Evolutionary conservation across 2,329 filamentous ascomycete species (phyloP).

Genomic region (Zymoseptoria pseudotritici): DNA sequence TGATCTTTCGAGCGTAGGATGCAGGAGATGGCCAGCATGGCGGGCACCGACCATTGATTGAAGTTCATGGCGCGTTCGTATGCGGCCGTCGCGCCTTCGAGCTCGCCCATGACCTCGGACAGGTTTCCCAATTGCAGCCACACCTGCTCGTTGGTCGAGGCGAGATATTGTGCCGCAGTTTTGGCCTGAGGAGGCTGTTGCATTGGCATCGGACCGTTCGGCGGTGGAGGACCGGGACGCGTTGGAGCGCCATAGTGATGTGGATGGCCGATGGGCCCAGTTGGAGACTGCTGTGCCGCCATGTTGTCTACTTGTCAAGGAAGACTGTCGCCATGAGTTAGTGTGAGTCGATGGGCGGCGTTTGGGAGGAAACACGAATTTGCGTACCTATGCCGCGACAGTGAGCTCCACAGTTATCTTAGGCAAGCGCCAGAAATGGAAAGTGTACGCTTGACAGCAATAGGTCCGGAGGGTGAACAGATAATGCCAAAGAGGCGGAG

Average conservation of each 20-base stretch:
- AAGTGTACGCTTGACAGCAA: neutral
- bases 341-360: neutral
- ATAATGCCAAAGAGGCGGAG: neutral
- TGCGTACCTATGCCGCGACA: slow-evolving; percentile 1
- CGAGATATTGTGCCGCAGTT: slow-evolving; percentile 65
- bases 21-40: slow-evolving; percentile 89
- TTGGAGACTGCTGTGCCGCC: slow-evolving; percentile 62
- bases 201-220: slow-evolving; percentile 41
- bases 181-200: slow-evolving; percentile 49
- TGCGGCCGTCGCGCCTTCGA: slow-evolving; percentile 80
- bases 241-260: slow-evolving; percentile 58
- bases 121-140: slow-evolving; percentile 89
- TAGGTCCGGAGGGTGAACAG: neutral
- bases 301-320: slow-evolving; percentile 15
- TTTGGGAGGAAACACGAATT: neutral
- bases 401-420: neutral
- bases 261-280: slow-evolving; percentile 59
- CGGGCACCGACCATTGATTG: slow-evolving; percentile 79
- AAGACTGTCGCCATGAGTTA: neutral
- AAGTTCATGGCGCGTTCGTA: slow-evolving; percentile 86
- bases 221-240: slow-evolving; percentile 52
- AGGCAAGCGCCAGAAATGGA: neutral
- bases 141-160: slow-evolving; percentile 72
- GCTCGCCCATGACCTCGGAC: slow-evolving; percentile 78
- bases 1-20: slow-evolving; percentile 88